These are phyloP conservation scores for Ceratocystiopsis minuta DNA, from an alignment of 2,329 filamentous ascomycete genomes.

Conservation along the genomic window DNA sequence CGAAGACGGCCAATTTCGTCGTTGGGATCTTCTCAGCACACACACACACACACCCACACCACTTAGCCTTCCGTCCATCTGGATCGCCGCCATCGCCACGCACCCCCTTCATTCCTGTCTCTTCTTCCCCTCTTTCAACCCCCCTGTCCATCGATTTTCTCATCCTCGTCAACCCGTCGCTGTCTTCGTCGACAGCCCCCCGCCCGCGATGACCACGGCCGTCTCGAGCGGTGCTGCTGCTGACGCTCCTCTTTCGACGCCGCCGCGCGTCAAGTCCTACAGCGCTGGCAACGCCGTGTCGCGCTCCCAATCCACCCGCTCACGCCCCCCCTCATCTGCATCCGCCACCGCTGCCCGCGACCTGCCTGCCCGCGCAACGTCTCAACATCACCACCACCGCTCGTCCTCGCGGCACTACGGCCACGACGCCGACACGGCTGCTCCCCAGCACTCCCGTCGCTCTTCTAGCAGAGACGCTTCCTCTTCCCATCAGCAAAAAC, in stretches of 20 bases:
- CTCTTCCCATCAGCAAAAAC: constrained; percentile 10
- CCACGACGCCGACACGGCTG: constrained; percentile 2
- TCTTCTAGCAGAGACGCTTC: constrained; percentile 38
- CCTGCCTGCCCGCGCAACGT: constrained; percentile 10
- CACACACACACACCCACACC: not conserved
- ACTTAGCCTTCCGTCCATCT: not conserved
- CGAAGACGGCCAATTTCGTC: too few relatives aligned
- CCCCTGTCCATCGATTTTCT: not conserved
- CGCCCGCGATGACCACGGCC: constrained; percentile 17
- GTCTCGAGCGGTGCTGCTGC: constrained; percentile 13
- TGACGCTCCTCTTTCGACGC: constrained; percentile 15
- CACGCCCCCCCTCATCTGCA: constrained; percentile 16
- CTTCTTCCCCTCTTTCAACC: not conserved
- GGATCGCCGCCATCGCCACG: not conserved
- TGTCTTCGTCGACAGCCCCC: constrained; percentile 1
- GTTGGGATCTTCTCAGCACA: too few relatives aligned
- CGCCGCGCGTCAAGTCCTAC: constrained; percentile 14
- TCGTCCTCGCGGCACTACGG: constrained; percentile 5
- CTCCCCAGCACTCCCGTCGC: not conserved
- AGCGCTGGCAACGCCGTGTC: constrained; percentile 8
- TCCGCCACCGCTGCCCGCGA: constrained; percentile 6
- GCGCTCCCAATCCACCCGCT: constrained; percentile 20
- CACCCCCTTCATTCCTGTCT: not conserved
- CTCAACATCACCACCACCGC: constrained; percentile 10
- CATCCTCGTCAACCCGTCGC: not conserved